A percentile compares a stretch with the other conserved stretches of the same genome.
These are phyloP conservation scores for Microdochium trichocladiopsis DNA, from an alignment of 2,329 filamentous ascomycete genomes.

Conservation along the genomic window DNA sequence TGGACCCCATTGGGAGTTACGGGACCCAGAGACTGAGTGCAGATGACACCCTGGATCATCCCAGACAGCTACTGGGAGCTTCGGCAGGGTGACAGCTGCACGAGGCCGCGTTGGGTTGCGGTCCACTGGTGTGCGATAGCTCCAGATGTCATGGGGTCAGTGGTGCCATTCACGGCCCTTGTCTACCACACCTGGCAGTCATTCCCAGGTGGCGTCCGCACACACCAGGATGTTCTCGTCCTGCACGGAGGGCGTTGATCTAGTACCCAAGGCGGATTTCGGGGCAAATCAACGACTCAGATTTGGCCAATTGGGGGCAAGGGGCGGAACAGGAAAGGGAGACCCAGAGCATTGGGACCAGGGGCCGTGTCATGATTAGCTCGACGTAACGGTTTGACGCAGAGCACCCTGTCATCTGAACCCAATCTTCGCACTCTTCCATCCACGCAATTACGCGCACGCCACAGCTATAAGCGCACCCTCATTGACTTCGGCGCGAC, in stretches of 20 bases:
- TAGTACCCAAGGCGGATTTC: neutral
- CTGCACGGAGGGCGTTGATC: neutral
- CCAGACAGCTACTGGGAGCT: neutral
- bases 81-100: neutral
- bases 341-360: neutral
- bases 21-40: neutral
- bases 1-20: no score
- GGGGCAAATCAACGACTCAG: neutral
- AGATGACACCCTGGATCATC: neutral
- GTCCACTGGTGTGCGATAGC: neutral
- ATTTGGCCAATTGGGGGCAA: neutral
- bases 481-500: neutral
- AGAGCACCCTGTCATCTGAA: slow-evolving; percentile 1
- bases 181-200: neutral
- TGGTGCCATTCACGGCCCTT: neutral
- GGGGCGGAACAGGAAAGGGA: neutral
- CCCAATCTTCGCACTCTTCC: neutral
- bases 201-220: neutral
- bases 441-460: neutral
- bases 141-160: neutral
- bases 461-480: neutral
- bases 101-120: neutral
- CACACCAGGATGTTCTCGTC: no score
- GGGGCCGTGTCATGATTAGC: neutral
- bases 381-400: neutral